A percentile compares a stretch with the other conserved stretches of the same genome.
Evolutionary conservation across 192 early-diverging fungal species (phyloP).

Genomic region (Backusella macrospora): DNA sequence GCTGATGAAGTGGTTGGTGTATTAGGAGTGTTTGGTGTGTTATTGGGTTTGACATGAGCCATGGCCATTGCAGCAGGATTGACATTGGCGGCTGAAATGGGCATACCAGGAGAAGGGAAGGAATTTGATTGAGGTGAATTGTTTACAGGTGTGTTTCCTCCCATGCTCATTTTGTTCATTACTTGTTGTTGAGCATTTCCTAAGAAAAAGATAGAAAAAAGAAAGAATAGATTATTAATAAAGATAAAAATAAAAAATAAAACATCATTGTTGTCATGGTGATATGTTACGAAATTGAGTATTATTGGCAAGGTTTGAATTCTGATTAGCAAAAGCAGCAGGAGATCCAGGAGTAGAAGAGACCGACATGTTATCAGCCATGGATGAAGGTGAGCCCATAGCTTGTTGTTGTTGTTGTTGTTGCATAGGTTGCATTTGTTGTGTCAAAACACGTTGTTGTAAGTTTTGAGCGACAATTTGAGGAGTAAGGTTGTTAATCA

Average conservation of each 20-base stretch:
- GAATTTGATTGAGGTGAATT: constrained; percentile 17
- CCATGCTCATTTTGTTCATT: background rate
- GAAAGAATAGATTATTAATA: background rate
- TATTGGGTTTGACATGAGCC: background rate
- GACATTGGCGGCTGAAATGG: constrained; percentile 4
- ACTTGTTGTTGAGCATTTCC: constrained; percentile 12
- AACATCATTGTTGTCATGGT: background rate
- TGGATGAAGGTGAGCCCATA: background rate
- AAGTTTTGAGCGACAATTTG: constrained; percentile 28
- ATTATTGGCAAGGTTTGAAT: background rate
- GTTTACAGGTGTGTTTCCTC: background rate
- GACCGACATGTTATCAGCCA: constrained; percentile 14
- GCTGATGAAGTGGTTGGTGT: constrained; percentile 25
- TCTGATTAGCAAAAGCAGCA: constrained; percentile 24
- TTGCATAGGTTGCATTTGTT: constrained; percentile 10
- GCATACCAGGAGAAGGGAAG: background rate
- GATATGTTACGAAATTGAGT: constrained; percentile 2
- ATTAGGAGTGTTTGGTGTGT: constrained; percentile 1
- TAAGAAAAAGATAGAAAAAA: background rate
- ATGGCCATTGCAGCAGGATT: background rate
- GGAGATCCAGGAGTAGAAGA: constrained; percentile 33
- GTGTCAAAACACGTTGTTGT: constrained; percentile 24
- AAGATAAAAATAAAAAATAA: background rate
- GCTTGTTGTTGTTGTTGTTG: constrained; percentile 13
- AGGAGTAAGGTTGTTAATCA: constrained; percentile 31